Percentiles rank a stretch among this genome's conserved stretches.
Evolutionary conservation across 768 basidiomycete species (phyloP).

Genomic region (Amylocystis lapponica): DNA sequence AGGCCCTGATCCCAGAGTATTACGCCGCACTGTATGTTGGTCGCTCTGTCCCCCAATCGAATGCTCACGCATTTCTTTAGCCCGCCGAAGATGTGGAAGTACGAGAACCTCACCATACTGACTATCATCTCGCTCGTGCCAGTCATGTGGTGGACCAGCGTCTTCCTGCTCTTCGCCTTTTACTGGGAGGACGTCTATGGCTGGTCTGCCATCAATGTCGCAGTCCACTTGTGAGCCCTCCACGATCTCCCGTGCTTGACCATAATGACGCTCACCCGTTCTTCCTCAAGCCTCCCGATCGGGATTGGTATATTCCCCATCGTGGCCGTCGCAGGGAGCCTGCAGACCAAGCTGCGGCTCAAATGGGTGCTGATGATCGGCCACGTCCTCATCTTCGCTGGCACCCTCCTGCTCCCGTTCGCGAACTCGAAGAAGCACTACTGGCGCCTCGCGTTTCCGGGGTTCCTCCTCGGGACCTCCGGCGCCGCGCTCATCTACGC

Average conservation of each 20-base stretch:
- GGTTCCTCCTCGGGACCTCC: slow-evolving; percentile 38
- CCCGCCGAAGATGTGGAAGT: slow-evolving; percentile 28
- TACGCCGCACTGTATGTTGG: slow-evolving; percentile 25
- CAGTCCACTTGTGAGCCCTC: slow-evolving; percentile 25
- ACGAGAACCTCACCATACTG: slow-evolving; percentile 30
- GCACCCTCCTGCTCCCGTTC: slow-evolving; percentile 34
- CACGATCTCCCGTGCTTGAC: not conserved
- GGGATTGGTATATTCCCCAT: slow-evolving; percentile 32
- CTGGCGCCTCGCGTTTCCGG: slow-evolving; percentile 42
- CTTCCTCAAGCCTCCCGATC: slow-evolving; percentile 17
- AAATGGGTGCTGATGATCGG: slow-evolving; percentile 43
- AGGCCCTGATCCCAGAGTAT: slow-evolving; percentile 25
- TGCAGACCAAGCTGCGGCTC: slow-evolving; percentile 24
- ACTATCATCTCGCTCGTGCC: slow-evolving; percentile 26
- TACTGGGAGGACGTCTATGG: slow-evolving; percentile 26
- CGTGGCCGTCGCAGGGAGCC: slow-evolving; percentile 27
- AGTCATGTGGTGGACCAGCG: slow-evolving; percentile 30
- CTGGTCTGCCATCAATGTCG: slow-evolving; percentile 26
- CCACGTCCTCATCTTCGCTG: slow-evolving; percentile 26
- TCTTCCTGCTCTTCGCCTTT: slow-evolving; percentile 21
- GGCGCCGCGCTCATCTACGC: slow-evolving; percentile 38
- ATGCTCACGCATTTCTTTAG: slow-evolving; percentile 5
- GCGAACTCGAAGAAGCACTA: slow-evolving; percentile 32
- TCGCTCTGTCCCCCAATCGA: not conserved
- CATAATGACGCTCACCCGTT: not conserved